Evolutionary conservation across 2,329 filamentous ascomycete genomes (phyloP), one percentile per base, ranked within the genome.

Genomic region (Nemania sp.): DNA sequence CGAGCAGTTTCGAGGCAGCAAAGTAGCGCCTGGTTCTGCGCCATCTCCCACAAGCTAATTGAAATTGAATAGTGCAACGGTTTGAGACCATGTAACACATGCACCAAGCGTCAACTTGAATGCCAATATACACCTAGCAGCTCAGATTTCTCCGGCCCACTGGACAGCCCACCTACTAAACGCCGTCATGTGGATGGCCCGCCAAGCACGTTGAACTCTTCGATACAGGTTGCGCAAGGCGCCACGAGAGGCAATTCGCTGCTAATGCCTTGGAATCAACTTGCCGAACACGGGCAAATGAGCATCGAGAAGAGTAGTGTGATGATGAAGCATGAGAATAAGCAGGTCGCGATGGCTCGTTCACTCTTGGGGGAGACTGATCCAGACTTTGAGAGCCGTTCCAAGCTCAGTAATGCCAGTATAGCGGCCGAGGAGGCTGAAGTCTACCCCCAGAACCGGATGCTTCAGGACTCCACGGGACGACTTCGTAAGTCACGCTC

Each of bases 381-480:
- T 45, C 64, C 68, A 12, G 73, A 74, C 21, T 71, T 71, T 18
- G 74, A 74, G 37, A 70, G 68, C 40, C 67, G 69, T 21, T 74
- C 78, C 18, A 74, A 73, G 42, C 72, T 76, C 49, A 78, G 74
- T 63, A 77, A 75, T 40, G 71, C 71, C 20, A 81, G 78, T 62
- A 80, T 77, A 2, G 74, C 76, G 37, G 83, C 83, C 40, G 83
- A 87, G 62, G 84, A 87, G 67, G 79, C 83, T 3, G 79, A 82
- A 25, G 77, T 86, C 25, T 81, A 81, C 63, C 79, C 80, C 10
- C 78, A 83, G 61, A 79, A 80, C 32, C 78, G 84, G 63, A 85
- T 88, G 82, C 74, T 88, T 40, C 80, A 84, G 66, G 85, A 88
- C 68, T 79, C 79, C 11, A 84, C 80, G 0, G 84, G 84, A 10